phyloP scores from a whole-genome alignment of 2,329 filamentous ascomycete species.

The Pseudomassariella vexata region DNA sequence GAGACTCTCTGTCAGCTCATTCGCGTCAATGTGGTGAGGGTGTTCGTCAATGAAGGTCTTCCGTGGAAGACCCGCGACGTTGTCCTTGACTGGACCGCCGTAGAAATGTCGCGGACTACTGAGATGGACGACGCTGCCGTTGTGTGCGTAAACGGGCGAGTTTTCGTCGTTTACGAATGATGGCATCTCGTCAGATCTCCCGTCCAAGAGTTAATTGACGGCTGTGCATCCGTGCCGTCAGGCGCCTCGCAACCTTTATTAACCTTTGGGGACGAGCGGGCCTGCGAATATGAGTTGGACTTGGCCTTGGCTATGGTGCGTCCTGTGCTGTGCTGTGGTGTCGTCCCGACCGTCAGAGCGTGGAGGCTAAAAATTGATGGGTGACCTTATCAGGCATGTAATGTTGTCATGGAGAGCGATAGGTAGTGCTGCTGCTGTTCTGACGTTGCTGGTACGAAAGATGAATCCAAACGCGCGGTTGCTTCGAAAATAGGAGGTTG shows the following conservation, averaged over 20 bases:
- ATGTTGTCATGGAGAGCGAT: too few species aligned
- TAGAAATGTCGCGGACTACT: too few species aligned
- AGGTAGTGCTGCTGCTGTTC: neutral
- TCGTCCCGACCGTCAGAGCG: too few species aligned
- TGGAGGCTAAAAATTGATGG: too few species aligned
- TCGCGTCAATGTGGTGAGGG: conserved; percentile 32
- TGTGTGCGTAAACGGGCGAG: conserved; percentile 22
- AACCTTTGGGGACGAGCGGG: too few species aligned
- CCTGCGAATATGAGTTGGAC: too few species aligned
- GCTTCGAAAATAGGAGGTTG: conserved; percentile 6
- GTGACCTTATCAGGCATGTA: too few species aligned
- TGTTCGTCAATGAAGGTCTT: conserved; percentile 14
- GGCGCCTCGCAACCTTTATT: too few species aligned
- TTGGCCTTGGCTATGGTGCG: too few species aligned
- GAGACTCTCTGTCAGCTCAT: conserved; percentile 45
- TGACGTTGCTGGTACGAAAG: neutral
- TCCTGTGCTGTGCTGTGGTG: too few species aligned
- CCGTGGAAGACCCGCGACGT: too few species aligned
- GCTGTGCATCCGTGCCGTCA: neutral
- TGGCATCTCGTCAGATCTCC: conserved; percentile 36
- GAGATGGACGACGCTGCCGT: conserved; percentile 23
- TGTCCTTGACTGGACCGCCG: too few species aligned
- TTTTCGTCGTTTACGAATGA: conserved; percentile 44
- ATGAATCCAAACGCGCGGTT: neutral
- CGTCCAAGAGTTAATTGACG: neutral